phyloP scores from a whole-genome alignment of 2,329 filamentous ascomycete genomes.

The Thielaviopsis euricoi region DNA sequence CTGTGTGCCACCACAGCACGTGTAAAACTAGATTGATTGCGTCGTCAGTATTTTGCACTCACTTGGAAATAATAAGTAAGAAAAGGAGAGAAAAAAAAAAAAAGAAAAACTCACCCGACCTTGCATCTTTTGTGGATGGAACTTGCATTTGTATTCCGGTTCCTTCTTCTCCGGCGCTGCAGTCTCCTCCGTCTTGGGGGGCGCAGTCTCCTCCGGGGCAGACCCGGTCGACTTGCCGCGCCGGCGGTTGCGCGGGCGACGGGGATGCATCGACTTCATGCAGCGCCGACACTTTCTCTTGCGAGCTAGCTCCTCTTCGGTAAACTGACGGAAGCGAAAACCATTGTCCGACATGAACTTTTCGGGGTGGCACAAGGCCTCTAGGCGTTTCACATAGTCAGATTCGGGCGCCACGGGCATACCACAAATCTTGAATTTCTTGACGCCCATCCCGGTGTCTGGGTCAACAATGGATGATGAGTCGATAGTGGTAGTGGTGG shows the following conservation, averaged over 20 bases:
- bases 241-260: background rate
- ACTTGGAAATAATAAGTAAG: no score
- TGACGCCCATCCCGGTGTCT: slow-evolving; percentile 1
- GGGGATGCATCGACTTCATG: slow-evolving; percentile 11
- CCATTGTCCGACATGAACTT: slow-evolving; percentile 11
- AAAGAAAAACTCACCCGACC: no score
- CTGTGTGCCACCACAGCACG: slow-evolving; percentile 17
- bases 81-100: no score
- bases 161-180: background rate
- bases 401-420: background rate
- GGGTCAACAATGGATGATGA: background rate
- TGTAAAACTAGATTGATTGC: slow-evolving; percentile 15
- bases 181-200: background rate
- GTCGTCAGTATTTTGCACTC: slow-evolving; percentile 3
- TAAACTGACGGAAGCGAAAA: slow-evolving; percentile 17
- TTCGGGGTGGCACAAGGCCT: background rate
- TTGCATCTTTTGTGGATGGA: background rate
- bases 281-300: slow-evolving; percentile 19
- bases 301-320: slow-evolving; percentile 16
- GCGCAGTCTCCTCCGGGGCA: background rate
- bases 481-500: background rate
- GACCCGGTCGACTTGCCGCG: background rate
- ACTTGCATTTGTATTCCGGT: slow-evolving; percentile 15
- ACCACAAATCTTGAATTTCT: background rate
- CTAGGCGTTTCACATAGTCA: background rate